Percentiles rank a stretch among this genome's conserved stretches.
phyloP scores from a whole-genome alignment of 2,329 filamentous ascomycete genomes.

The Colletotrichum spinosum region DNA sequence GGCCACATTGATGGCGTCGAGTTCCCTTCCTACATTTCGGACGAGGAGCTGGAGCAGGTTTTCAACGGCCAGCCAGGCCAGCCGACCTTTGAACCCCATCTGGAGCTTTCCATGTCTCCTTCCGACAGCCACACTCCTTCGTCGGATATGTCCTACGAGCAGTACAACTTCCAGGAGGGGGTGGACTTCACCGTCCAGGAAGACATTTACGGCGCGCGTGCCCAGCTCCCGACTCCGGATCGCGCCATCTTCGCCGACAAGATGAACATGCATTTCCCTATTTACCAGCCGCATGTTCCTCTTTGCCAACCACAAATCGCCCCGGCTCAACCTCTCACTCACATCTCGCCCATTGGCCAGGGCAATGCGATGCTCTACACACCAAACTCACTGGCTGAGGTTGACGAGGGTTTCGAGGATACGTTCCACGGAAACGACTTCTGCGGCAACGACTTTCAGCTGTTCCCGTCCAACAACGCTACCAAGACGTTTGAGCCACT shows the following conservation, averaged over 20 bases:
- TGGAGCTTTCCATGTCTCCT: conserved; percentile 57
- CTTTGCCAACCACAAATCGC: conserved; percentile 51
- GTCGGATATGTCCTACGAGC: conserved; percentile 54
- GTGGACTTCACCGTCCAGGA: conserved; percentile 72
- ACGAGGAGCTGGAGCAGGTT: conserved; percentile 57
- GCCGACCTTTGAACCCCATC: conserved; percentile 41
- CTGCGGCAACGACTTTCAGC: conserved; percentile 69
- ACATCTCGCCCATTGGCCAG: conserved; percentile 78
- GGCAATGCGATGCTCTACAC: conserved; percentile 77
- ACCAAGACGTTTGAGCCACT: conserved; percentile 59
- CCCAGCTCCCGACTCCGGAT: conserved; percentile 65
- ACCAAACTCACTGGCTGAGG: conserved; percentile 68
- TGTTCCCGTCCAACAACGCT: conserved; percentile 62
- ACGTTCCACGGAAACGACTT: conserved; percentile 50
- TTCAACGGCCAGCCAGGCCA: conserved; percentile 42
- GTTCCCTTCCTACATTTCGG: conserved; percentile 62
- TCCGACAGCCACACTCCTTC: conserved; percentile 64
- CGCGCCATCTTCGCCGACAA: conserved; percentile 41
- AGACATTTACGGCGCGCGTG: conserved; percentile 70
- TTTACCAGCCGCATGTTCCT: conserved; percentile 43
- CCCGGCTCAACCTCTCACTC: conserved; percentile 52
- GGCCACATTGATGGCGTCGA: conserved; percentile 50
- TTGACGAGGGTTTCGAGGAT: conserved; percentile 76
- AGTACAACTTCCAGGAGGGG: conserved; percentile 68
- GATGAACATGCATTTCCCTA: conserved; percentile 32